Evolutionary conservation across 495 filamentous ascomycete genomes (phyloP), one percentile per base, ranked within the genome.

Genomic region (Aspergillus panamensis): DNA sequence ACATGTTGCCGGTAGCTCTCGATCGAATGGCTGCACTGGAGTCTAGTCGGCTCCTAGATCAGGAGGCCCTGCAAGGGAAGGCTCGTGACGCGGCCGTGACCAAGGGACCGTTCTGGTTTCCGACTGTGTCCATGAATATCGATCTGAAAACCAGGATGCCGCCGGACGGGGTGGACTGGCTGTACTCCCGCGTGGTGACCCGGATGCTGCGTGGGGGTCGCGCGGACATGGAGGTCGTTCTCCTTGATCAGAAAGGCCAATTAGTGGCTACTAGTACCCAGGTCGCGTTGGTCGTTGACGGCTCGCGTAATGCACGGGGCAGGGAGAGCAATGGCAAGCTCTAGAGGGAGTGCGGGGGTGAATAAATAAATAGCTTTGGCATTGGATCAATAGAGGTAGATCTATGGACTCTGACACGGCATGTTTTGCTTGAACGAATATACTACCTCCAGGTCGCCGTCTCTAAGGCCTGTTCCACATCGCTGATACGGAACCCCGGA

Each of bases 61-160:
- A 20, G 29, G 14, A 19, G 9, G 14, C 45, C 3, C 6, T 9
- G 9, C 21, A 33, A n/a, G 8, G 16, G 9, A 21, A 35, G 77
- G 48, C 10, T 14, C 19, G 43, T 3, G 7, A 30, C 16, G 48
- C 25, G 33, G 44, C 60, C 51, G 40, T 61, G 58, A 16, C 62
- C 60, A 25, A 50, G 37, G 63, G 58, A n/a, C 61, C 60, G 32
- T 77, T 76, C 58, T 89, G 87, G 87, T 88, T 88, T 68, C 86
- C 85, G 0, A 90, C 86, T 0, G 58, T 89, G 8, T 68, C 83
- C 9, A 69, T 87, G 63, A 80, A 79, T 37, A 29, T 85, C 13
- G 82, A 86, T 43, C 60, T 81, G 25, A 85, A 86, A 65, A 76
- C 73, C 55, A 40, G 62, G 6, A 61, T 85, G 9, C 79, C 79